Base-by-base conservation (phyloP, 1,139 yeast species). In the Scheffersomyces insectosa region DNA sequence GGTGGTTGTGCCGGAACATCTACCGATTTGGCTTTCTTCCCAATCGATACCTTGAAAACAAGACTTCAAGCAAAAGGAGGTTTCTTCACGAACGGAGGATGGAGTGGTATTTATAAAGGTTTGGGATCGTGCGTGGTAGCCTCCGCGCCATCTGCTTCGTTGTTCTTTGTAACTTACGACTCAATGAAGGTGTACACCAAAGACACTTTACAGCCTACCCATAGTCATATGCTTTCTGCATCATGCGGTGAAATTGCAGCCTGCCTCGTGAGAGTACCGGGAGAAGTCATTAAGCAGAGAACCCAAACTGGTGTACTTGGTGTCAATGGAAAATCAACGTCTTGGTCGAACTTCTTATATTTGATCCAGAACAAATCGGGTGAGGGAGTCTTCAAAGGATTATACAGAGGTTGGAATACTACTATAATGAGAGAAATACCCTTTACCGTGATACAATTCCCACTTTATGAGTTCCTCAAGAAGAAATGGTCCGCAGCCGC, bases 1-100 rank as follows among this genome's bases (percentile, higher is more conserved):
- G 99, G 99, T 37, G 99, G 89, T 13, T 84, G 95, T 51, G 97
- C 99, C 2, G 99, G 99, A 10, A 91, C 97, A 3, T 84, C 95
- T 5, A 91, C 97, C 1, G 99, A 93, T 66, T 72, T 93, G 38
- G 90, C 88, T 7, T 93, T 93, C 66, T 93, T 93, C 71, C 99
- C 99, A 8, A 88, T 93, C 37, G 99, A 95, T 56, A 95, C 99
- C 2, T 57, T 93, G 49, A 93, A 93, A 67, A 93, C 99, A 0
- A 71, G 99, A 46, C 70, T 93, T 13, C 99, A 93, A 63, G 98
- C 99, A 29, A 83, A 83, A 59, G 97, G 97, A 28, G 99, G 99
- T 0, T 91, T 93, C 58, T 88, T 89, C 62, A 72, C 67, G 16
- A 93, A 91, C 65, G 99, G 99, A 25, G 99, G 97, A 2, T 93